Percentiles rank a stretch among this genome's conserved stretches.
Conservation (phyloP, 495 filamentous ascomycete genomes). For the Trichoderma asperelloides region DNA sequence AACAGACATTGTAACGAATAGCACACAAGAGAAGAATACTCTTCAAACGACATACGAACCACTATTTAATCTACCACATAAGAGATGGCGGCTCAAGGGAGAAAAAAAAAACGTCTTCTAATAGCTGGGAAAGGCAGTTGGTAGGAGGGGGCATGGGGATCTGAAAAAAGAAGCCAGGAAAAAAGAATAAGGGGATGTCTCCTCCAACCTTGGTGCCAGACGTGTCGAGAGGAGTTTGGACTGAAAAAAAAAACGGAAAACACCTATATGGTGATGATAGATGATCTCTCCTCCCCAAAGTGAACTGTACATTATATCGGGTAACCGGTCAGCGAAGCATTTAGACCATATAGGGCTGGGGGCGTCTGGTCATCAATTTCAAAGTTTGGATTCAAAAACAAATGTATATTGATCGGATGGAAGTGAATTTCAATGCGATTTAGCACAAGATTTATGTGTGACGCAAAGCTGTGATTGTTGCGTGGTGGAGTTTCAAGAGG, state of each 20-base stretch:
- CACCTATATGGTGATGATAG: neutral
- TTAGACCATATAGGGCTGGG: constrained; percentile 8
- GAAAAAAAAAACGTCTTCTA: neutral
- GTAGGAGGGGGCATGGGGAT: neutral
- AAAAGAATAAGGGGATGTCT: neutral
- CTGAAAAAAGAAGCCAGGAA: neutral
- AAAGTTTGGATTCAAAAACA: constrained; percentile 7
- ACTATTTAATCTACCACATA: constrained; percentile 1
- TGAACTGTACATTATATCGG: constrained; percentile 10
- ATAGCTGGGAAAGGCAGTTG: neutral
- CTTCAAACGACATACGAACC: constrained; percentile 2
- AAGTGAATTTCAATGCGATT: neutral
- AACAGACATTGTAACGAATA: neutral
- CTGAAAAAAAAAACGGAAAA: neutral
- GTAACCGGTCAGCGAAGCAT: constrained; percentile 10
- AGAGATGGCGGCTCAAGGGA: neutral
- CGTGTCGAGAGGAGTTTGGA: neutral
- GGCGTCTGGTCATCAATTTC: constrained; percentile 11
- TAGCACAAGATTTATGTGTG: neutral
- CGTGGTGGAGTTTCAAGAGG: too few relatives aligned
- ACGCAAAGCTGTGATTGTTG: too few relatives aligned
- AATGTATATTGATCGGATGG: neutral
- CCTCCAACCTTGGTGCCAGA: neutral
- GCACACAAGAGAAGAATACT: neutral
- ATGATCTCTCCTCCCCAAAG: constrained; percentile 12